Conservation (phyloP, 176 grass and related monocot genomes). For the Zoysia pacifica region DNA sequence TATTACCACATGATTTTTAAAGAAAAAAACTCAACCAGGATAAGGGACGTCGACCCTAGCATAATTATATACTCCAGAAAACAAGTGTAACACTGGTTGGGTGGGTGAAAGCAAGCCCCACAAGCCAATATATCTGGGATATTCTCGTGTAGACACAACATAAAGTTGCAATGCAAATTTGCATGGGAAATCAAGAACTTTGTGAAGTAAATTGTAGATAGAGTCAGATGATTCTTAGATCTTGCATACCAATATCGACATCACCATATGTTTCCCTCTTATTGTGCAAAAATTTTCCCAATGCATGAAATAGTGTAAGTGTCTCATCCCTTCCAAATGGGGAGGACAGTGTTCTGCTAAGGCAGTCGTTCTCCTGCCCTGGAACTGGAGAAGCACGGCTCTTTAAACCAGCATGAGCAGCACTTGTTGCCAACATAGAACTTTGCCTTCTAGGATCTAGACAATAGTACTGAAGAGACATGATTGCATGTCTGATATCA, state of each 20-base stretch:
- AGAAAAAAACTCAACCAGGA: neutral
- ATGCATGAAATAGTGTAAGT: slow-evolving; percentile 84
- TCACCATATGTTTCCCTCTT: slow-evolving; percentile 64
- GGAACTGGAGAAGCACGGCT: slow-evolving; percentile 27
- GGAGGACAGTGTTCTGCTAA: slow-evolving; percentile 43
- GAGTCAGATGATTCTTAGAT: slow-evolving; percentile 14
- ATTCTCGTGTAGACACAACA: neutral
- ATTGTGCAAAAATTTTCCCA: slow-evolving; percentile 97
- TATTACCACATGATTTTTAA: neutral
- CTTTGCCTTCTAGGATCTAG: slow-evolving; percentile 47
- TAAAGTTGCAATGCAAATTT: neutral
- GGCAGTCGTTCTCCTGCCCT: slow-evolving; percentile 29
- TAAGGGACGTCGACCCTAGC: neutral
- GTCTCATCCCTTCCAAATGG: slow-evolving; percentile 88
- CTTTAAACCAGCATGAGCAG: slow-evolving; percentile 30
- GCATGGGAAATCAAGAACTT: neutral
- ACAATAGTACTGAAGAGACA: slow-evolving; percentile 92
- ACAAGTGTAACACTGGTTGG: neutral
- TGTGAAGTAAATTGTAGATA: slow-evolving; percentile 20
- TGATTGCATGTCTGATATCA: slow-evolving; percentile 95
- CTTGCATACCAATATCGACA: slow-evolving; percentile 49
- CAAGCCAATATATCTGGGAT: neutral
- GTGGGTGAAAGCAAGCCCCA: neutral
- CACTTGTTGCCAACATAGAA: slow-evolving; percentile 40
- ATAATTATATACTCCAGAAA: neutral